Evolutionary conservation across 2,329 filamentous ascomycete genomes (phyloP).

Genomic region (Talaromyces sp.): DNA sequence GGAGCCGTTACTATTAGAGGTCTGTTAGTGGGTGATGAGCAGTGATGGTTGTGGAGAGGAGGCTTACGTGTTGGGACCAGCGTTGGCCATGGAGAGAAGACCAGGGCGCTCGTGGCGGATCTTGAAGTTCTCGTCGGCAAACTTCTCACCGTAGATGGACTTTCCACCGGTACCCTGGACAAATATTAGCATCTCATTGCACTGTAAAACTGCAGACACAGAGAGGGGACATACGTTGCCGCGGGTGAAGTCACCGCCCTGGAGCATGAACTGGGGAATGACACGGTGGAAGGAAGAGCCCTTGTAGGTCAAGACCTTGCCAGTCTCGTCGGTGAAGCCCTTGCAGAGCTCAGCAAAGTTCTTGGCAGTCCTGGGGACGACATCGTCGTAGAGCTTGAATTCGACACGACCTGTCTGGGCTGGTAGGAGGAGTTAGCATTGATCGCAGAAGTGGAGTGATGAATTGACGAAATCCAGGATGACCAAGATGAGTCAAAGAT

Average conservation of each 20-base stretch:
- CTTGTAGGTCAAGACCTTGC: conserved; percentile 54
- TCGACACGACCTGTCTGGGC: conserved; percentile 76
- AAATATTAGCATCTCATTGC: background rate
- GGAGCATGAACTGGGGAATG: conserved; percentile 91
- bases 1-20: conserved; percentile 59
- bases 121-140: conserved; percentile 88
- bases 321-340: conserved; percentile 59
- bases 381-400: conserved; percentile 83
- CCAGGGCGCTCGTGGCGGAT: conserved; percentile 71
- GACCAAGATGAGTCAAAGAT: conserved; percentile 11
- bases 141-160: conserved; percentile 95
- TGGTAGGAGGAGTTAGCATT: conserved; percentile 40
- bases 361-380: conserved; percentile 81
- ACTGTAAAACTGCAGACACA: background rate
- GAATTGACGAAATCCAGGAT: background rate
- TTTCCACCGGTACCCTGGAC: conserved; percentile 80
- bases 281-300: conserved; percentile 88
- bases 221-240: conserved; percentile 66
- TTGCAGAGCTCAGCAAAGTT: conserved; percentile 88
- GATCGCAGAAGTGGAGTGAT: background rate
- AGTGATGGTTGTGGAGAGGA: background rate
- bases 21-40: background rate
- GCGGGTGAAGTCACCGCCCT: conserved; percentile 93
- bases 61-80: conserved; percentile 82
- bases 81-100: conserved; percentile 93